Evolutionary conservation across 306 rosid species (phyloP).

Genomic region (Hippophae rhamnoides): DNA sequence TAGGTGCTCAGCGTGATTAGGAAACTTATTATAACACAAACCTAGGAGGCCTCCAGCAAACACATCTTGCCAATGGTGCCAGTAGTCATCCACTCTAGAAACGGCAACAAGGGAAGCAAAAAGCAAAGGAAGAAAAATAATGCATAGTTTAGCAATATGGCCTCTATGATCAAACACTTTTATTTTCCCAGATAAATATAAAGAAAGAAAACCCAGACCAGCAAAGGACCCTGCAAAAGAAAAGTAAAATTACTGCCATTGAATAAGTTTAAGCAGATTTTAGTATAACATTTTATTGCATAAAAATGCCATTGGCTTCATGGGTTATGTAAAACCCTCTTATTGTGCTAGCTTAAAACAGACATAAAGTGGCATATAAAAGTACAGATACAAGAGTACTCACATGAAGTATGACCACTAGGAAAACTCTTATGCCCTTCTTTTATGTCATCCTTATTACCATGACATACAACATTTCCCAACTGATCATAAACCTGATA

Average conservation of each 20-base stretch:
- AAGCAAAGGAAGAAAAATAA: constrained; percentile 66
- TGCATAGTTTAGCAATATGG: constrained; percentile 68
- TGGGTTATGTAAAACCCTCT: not conserved
- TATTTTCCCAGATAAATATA: constrained; percentile 75
- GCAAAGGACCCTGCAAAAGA: constrained; percentile 74
- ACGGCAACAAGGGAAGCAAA: constrained; percentile 74
- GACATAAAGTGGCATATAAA: constrained; percentile 4
- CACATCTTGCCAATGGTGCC: constrained; percentile 97
- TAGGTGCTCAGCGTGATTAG: constrained; percentile 5
- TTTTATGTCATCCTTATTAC: constrained; percentile 47
- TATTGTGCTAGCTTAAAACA: not conserved
- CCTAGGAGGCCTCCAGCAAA: constrained; percentile 83
- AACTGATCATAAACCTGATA: constrained; percentile 54
- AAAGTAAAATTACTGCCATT: not conserved
- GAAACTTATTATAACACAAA: constrained; percentile 22
- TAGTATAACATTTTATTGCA: not conserved
- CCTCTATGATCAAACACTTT: constrained; percentile 60
- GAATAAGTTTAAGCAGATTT: not conserved
- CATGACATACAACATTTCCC: constrained; percentile 80
- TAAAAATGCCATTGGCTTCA: not conserved
- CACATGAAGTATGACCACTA: constrained; percentile 87
- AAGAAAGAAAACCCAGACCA: constrained; percentile 67
- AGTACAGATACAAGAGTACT: constrained; percentile 15
- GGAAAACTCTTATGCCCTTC: constrained; percentile 97
- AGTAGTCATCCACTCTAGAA: constrained; percentile 81